Conservation (phyloP, 176 grass and related monocot genomes). For the Carex pumila region DNA sequence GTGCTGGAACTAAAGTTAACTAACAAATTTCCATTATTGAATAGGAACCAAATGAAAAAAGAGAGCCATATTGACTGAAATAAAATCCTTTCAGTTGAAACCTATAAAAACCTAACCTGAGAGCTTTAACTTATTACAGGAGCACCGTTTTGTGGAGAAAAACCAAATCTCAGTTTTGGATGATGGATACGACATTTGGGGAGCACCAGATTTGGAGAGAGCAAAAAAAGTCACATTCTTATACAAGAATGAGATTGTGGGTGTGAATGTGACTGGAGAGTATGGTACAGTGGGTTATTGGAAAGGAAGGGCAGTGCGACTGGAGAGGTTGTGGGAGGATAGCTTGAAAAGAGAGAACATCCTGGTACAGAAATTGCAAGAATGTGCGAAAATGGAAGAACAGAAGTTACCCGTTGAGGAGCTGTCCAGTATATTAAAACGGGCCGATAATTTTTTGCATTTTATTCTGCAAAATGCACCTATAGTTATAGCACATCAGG, state of each 20-base stretch:
- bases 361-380: conserved; percentile 47
- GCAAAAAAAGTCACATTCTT: conserved; percentile 7
- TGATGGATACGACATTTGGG: conserved; percentile 67
- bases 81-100: background rate
- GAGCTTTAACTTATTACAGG: conserved; percentile 55
- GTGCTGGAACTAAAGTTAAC: background rate
- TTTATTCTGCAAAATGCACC: conserved; percentile 90
- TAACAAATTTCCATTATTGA: background rate
- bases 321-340: conserved; percentile 53
- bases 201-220: conserved; percentile 7
- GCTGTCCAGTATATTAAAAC: conserved; percentile 64
- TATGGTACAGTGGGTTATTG: conserved; percentile 46
- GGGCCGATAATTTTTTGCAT: conserved; percentile 95
- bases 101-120: background rate
- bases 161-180: conserved; percentile 67
- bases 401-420: conserved; percentile 63
- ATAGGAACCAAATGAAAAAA: background rate
- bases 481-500: conserved; percentile 94
- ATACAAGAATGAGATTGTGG: conserved; percentile 49
- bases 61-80: conserved; percentile 1
- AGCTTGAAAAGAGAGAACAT: conserved; percentile 66
- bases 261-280: conserved; percentile 28
- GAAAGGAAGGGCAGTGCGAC: conserved; percentile 45
- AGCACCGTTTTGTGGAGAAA: conserved; percentile 53
- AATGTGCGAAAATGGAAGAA: conserved; percentile 55